Percentiles rank a stretch among this genome's conserved stretches.
Evolutionary conservation across 2,329 filamentous ascomycete species (phyloP).

Genomic region (Lachnellula cervina): DNA sequence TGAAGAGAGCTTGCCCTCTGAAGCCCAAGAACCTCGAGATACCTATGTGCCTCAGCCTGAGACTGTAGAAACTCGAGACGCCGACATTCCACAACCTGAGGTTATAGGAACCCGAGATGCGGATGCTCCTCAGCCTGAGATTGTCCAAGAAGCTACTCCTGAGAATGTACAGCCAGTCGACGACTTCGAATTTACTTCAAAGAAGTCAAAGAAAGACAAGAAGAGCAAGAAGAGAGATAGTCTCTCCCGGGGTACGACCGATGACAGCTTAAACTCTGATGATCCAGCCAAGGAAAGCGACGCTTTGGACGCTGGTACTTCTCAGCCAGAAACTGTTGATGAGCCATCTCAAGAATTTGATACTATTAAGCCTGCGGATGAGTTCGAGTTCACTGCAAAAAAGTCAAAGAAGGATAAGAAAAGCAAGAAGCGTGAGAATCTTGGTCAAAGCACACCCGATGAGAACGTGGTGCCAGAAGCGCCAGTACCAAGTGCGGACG

Average conservation of each 20-base stretch:
- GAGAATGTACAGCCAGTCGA: background rate
- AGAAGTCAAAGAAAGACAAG: slow-evolving; percentile 38
- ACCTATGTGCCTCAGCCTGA: background rate
- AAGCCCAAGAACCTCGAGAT: background rate
- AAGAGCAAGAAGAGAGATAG: slow-evolving; percentile 27
- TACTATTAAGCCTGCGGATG: slow-evolving; percentile 2
- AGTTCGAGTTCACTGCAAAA: background rate
- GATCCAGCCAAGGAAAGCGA: background rate
- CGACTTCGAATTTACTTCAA: slow-evolving; percentile 20
- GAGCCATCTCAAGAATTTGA: background rate
- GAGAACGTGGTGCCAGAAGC: background rate
- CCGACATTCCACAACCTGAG: background rate
- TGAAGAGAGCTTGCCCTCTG: background rate
- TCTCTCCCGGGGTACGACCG: background rate
- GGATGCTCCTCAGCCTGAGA: background rate
- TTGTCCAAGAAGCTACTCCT: background rate
- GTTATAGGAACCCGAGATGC: background rate
- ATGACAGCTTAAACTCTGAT: background rate
- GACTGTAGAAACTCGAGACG: too few relatives aligned
- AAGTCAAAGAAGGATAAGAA: slow-evolving; percentile 35
- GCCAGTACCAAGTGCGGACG: background rate
- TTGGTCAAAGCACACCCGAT: background rate
- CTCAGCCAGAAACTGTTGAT: background rate
- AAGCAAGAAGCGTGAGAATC: slow-evolving; percentile 13
- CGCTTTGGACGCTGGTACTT: background rate